Conservation (phyloP, 306 rosid species). For the Geum urbanum region DNA sequence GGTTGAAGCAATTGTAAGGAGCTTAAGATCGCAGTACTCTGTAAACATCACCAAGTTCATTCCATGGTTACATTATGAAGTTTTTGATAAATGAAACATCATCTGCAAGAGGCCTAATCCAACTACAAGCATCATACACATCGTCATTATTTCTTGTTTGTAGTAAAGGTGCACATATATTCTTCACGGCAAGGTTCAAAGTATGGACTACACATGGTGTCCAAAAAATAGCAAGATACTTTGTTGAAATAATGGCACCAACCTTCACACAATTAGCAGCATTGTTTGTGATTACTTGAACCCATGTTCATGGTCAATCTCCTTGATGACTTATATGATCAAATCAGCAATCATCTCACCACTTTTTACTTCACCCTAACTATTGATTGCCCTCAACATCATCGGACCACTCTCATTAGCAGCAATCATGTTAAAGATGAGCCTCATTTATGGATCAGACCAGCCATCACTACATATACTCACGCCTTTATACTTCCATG, state of each 20-base stretch:
- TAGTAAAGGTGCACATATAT: background rate
- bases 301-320: constrained; percentile 1
- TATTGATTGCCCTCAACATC: no score
- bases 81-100: background rate
- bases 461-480: no score
- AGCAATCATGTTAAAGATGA: no score
- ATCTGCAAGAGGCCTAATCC: background rate
- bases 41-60: background rate
- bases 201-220: constrained; percentile 13
- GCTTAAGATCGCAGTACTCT: background rate
- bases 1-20: background rate
- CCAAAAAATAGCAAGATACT: background rate
- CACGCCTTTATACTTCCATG: no score
- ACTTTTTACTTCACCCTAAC: no score
- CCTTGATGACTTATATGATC: background rate
- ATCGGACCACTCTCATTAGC: no score
- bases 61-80: background rate
- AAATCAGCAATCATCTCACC: no score
- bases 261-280: background rate
- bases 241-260: background rate
- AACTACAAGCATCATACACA: background rate
- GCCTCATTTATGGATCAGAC: no score
- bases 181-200: constrained; percentile 9
- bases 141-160: background rate
- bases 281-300: background rate